Conservation (phyloP, 1,284 basidiomycete genomes). For the Moesziomyces antarcticus region DNA sequence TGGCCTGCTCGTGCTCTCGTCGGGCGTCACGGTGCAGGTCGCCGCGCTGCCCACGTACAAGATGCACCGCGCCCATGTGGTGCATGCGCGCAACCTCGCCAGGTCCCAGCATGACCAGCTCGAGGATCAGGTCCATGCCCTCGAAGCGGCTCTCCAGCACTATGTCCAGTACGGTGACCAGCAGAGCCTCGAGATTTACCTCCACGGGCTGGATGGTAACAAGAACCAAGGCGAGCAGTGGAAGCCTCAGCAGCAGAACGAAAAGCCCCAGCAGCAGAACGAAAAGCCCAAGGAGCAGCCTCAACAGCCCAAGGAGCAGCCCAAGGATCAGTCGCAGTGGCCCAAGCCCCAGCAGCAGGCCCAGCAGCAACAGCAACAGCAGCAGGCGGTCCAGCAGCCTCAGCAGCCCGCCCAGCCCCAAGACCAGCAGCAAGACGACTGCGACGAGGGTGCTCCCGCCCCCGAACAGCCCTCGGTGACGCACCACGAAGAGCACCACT, state of each 20-base stretch:
- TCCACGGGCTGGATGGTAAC: background rate
- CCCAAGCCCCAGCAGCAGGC: conserved; percentile 3
- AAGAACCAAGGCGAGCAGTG: background rate
- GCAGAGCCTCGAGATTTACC: conserved; percentile 22
- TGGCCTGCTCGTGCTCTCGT: background rate
- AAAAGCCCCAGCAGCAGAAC: background rate
- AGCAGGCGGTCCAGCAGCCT: background rate
- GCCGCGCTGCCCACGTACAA: background rate
- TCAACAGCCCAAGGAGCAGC: conserved; percentile 6
- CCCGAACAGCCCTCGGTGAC: too few relatives aligned
- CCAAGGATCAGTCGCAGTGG: conserved; percentile 5
- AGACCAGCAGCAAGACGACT: too few relatives aligned
- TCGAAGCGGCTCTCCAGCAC: conserved; percentile 36
- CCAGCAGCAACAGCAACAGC: conserved; percentile 7
- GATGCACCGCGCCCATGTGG: background rate
- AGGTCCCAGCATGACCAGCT: conserved; percentile 15
- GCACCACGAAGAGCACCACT: too few relatives aligned
- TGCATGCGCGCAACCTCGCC: conserved; percentile 3
- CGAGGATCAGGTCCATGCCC: conserved; percentile 17
- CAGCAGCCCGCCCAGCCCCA: too few relatives aligned
- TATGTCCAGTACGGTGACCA: conserved; percentile 32
- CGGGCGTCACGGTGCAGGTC: background rate
- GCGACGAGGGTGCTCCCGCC: too few relatives aligned
- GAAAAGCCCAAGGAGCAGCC: background rate
- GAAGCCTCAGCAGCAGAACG: conserved; percentile 1